phyloP scores from a whole-genome alignment of 345 rosid species.

The Populus alba region DNA sequence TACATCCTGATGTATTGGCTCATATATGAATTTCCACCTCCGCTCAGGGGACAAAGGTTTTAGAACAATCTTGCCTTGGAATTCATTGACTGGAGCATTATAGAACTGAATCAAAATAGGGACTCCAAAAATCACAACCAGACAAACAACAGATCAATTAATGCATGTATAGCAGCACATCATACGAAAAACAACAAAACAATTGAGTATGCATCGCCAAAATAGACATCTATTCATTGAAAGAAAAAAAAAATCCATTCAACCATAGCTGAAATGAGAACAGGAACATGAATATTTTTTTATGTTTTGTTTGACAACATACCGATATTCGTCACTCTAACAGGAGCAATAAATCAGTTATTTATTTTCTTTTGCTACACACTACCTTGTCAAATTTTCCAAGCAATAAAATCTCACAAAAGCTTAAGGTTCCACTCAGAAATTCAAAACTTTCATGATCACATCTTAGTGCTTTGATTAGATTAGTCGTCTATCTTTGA shows the following conservation, averaged over 20 bases:
- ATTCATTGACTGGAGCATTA: slow-evolving; percentile 80
- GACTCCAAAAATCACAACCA: slow-evolving; percentile 13
- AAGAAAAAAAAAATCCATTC: neutral
- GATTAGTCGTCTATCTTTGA: neutral
- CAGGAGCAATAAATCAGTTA: neutral
- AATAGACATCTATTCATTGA: neutral
- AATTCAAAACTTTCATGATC: neutral
- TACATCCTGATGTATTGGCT: slow-evolving; percentile 69
- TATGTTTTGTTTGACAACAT: neutral
- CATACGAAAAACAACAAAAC: neutral
- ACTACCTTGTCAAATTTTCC: neutral
- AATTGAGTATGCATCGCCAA: no score
- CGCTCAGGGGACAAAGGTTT: slow-evolving; percentile 73
- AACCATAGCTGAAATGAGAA: no score
- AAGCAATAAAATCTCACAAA: neutral
- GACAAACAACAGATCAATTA: neutral
- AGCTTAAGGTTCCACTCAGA: neutral
- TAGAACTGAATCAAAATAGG: slow-evolving; percentile 50
- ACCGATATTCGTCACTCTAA: neutral
- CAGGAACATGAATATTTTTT: neutral
- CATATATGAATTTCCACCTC: slow-evolving; percentile 76
- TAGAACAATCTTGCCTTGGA: slow-evolving; percentile 76
- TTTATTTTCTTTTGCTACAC: neutral
- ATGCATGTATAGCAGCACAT: neutral
- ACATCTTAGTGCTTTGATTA: neutral